Conservation (phyloP, 805 yeast species). For the Zygosaccharomyces bisporus region DNA sequence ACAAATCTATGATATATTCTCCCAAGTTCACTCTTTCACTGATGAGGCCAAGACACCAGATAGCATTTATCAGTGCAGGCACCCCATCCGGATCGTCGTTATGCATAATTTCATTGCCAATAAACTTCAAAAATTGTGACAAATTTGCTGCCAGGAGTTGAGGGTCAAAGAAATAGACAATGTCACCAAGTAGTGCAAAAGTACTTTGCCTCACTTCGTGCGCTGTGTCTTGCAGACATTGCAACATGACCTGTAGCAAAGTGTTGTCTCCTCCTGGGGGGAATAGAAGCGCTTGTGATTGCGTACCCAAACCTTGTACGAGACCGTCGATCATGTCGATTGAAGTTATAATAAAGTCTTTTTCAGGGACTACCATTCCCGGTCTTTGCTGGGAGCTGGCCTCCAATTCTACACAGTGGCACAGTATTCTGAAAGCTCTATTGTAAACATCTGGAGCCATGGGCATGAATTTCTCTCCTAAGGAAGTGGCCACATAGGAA, state of each 20-base stretch:
- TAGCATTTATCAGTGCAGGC: conserved; percentile 55
- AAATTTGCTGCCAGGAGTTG: conserved; percentile 36
- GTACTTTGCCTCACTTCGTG: conserved; percentile 93
- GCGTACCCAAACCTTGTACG: conserved; percentile 77
- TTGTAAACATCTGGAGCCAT: conserved; percentile 83
- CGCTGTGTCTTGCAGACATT: conserved; percentile 68
- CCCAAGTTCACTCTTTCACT: conserved; percentile 47
- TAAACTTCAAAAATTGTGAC: conserved; percentile 51
- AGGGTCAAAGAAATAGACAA: conserved; percentile 58
- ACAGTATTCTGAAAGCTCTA: conserved; percentile 68
- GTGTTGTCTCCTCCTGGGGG: conserved; percentile 35
- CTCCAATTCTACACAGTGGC: conserved; percentile 63
- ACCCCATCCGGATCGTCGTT: conserved; percentile 36
- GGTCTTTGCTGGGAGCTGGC: conserved; percentile 64
- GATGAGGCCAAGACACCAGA: conserved; percentile 92
- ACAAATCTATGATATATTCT: conserved; percentile 30
- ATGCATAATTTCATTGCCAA: conserved; percentile 62
- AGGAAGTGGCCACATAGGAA: conserved; percentile 83
- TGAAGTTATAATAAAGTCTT: conserved; percentile 84
- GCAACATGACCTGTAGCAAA: conserved; percentile 58
- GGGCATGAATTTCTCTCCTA: conserved; percentile 82
- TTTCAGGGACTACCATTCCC: conserved; percentile 70
- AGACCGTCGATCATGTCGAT: conserved; percentile 89
- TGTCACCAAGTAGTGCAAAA: conserved; percentile 86
- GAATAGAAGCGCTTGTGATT: conserved; percentile 46